A percentile compares a stretch with the other conserved stretches of the same genome.
These are phyloP conservation scores for Ceratonia siliqua DNA, from an alignment of 306 rosid genomes.

Conservation along the genomic window DNA sequence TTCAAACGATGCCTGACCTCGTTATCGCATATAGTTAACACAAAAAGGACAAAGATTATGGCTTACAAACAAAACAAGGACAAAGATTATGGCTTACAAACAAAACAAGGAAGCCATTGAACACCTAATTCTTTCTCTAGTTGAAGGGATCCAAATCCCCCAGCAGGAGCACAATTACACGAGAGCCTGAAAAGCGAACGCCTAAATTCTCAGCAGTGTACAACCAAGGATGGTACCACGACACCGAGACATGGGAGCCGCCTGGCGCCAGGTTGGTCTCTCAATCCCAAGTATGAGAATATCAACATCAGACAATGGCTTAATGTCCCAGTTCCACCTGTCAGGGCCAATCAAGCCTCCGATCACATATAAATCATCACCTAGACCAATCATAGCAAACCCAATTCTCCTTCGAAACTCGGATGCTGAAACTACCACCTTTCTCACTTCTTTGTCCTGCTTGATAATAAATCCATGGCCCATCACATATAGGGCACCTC, in stretches of 20 bases:
- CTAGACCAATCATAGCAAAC: constrained; percentile 77
- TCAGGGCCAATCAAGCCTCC: constrained; percentile 94
- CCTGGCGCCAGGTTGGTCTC: constrained; percentile 87
- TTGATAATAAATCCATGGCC: constrained; percentile 67
- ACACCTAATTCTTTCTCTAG: constrained; percentile 37
- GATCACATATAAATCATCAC: constrained; percentile 72
- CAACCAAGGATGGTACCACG: constrained; percentile 87
- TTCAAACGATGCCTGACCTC: constrained; percentile 33
- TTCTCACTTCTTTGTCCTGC: constrained; percentile 60
- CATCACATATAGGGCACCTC: constrained; percentile 79
- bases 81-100: constrained; percentile 46
- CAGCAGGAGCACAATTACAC: constrained; percentile 32
- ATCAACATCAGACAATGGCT: constrained; percentile 82
- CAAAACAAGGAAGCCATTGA: constrained; percentile 48
- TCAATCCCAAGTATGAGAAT: constrained; percentile 70
- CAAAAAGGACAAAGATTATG: no score
- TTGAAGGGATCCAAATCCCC: constrained; percentile 44
- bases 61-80: constrained; percentile 34
- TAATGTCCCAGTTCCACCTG: constrained; percentile 70
- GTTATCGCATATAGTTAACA: constrained; percentile 32
- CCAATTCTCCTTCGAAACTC: constrained; percentile 86
- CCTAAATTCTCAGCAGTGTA: constrained; percentile 81
- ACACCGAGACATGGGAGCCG: constrained; percentile 83
- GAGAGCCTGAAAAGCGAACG: constrained; percentile 33
- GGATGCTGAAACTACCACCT: constrained; percentile 65